These are phyloP conservation scores for Colletotrichum navitas DNA, from an alignment of 2,329 filamentous ascomycete genomes.

Conservation along the genomic window DNA sequence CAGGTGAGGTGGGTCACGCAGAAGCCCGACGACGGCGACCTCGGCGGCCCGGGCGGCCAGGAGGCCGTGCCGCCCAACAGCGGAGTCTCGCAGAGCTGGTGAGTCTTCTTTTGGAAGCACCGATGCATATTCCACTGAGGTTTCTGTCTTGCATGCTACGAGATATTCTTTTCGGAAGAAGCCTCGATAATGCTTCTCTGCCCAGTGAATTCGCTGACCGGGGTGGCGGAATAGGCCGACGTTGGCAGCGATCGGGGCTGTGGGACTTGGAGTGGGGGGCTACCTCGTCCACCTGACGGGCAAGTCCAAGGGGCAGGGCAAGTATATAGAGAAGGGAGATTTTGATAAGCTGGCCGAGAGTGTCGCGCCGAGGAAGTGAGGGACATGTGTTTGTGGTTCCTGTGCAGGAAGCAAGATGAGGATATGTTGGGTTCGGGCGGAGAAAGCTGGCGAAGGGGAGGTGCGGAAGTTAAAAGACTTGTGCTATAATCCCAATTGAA, in stretches of 20 bases:
- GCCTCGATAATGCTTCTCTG: background rate
- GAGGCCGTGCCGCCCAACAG: constrained; percentile 29
- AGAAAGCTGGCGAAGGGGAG: background rate
- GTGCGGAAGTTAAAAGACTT: background rate
- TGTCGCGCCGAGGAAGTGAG: constrained; percentile 14
- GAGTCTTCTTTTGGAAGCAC: background rate
- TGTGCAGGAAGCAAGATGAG: background rate
- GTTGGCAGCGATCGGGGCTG: constrained; percentile 31
- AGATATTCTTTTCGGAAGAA: background rate
- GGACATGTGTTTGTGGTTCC: background rate
- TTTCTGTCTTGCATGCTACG: background rate
- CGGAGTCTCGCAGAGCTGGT: constrained; percentile 35
- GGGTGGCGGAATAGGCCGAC: constrained; percentile 12
- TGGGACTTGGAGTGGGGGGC: constrained; percentile 22
- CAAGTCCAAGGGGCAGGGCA: constrained; percentile 21
- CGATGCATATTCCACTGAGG: background rate
- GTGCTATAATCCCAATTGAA: background rate
- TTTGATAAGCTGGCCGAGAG: constrained; percentile 22
- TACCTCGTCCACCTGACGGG: constrained; percentile 38
- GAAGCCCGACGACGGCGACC: constrained; percentile 34
- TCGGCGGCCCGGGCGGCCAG: constrained; percentile 39
- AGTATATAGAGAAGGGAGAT: background rate
- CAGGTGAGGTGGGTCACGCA: constrained; percentile 17
- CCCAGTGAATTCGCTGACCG: background rate
- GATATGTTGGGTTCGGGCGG: background rate